These are phyloP conservation scores for Flaveria linearis DNA, from an alignment of 129 eudicot species.

Conservation along the genomic window DNA sequence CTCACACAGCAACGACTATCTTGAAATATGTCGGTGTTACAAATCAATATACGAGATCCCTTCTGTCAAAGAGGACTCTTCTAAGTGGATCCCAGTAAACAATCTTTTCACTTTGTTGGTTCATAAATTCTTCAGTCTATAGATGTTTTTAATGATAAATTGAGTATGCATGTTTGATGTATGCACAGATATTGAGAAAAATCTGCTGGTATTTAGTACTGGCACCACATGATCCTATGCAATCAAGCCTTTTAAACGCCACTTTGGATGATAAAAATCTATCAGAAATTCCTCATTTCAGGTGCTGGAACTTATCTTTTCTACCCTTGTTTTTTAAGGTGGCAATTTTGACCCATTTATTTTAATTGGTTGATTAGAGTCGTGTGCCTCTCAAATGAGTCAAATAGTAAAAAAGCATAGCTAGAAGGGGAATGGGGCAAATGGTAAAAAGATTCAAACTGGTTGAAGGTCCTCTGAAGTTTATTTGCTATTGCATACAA, in stretches of 20 bases:
- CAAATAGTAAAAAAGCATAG: neutral
- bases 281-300: slow-evolving; percentile 82
- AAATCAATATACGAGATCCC: slow-evolving; percentile 93
- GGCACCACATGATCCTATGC: slow-evolving; percentile 98
- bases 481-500: slow-evolving; percentile 26
- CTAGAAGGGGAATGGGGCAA: neutral
- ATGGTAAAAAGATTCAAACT: neutral
- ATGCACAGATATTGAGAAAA: slow-evolving; percentile 72
- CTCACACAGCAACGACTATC: slow-evolving; percentile 82
- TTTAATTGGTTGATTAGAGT: neutral
- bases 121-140: neutral
- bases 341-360: neutral
- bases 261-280: slow-evolving; percentile 90
- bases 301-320: slow-evolving; percentile 34
- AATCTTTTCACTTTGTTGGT: neutral
- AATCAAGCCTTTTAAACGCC: slow-evolving; percentile 88
- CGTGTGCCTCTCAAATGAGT: neutral
- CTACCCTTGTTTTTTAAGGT: neutral
- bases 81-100: slow-evolving; percentile 76
- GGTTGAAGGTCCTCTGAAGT: neutral
- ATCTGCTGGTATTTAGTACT: slow-evolving; percentile 87
- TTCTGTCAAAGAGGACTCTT: slow-evolving; percentile 76
- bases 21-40: slow-evolving; percentile 92
- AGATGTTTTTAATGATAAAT: neutral
- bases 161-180: neutral